Conservation (phyloP, 345 rosid species). For the Moricandia arvensis region DNA sequence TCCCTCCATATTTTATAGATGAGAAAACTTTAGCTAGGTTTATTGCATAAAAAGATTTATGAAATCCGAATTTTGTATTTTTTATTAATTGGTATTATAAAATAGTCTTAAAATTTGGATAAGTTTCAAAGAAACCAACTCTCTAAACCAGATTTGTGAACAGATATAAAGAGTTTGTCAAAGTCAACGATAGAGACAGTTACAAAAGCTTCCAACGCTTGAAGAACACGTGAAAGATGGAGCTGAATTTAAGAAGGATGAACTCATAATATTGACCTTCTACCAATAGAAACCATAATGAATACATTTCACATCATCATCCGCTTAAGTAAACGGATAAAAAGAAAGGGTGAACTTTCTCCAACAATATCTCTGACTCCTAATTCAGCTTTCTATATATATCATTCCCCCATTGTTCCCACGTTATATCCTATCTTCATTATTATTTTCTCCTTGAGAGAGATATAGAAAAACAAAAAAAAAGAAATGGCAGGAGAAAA, state of each 20-base stretch:
- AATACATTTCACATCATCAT: slow-evolving; percentile 1
- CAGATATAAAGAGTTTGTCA: not conserved
- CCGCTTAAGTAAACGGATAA: slow-evolving; percentile 16
- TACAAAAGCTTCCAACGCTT: not conserved
- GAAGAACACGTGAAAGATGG: not conserved
- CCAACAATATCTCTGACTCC: slow-evolving; percentile 22
- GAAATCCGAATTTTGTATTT: not conserved
- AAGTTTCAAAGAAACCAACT: not conserved
- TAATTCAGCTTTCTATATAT: not conserved
- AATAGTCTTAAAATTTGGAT: not conserved
- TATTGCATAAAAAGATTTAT: not conserved
- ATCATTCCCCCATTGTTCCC: not conserved
- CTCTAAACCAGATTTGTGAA: not conserved
- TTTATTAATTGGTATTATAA: too few species aligned
- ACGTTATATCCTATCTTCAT: not conserved
- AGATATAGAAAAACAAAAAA: not conserved
- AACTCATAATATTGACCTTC: not conserved
- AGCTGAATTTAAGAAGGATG: slow-evolving; percentile 12
- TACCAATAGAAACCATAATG: slow-evolving; percentile 11
- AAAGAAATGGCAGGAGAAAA: slow-evolving; percentile 38
- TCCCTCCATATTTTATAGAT: not conserved
- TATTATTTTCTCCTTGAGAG: not conserved
- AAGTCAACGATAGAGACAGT: slow-evolving; percentile 33
- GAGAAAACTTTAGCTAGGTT: not conserved
- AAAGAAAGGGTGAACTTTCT: slow-evolving; percentile 14